Percentiles rank a stretch among this genome's conserved stretches.
Conservation (phyloP, 495 filamentous ascomycete species). For the Melanomma pulvis-pyrius region DNA sequence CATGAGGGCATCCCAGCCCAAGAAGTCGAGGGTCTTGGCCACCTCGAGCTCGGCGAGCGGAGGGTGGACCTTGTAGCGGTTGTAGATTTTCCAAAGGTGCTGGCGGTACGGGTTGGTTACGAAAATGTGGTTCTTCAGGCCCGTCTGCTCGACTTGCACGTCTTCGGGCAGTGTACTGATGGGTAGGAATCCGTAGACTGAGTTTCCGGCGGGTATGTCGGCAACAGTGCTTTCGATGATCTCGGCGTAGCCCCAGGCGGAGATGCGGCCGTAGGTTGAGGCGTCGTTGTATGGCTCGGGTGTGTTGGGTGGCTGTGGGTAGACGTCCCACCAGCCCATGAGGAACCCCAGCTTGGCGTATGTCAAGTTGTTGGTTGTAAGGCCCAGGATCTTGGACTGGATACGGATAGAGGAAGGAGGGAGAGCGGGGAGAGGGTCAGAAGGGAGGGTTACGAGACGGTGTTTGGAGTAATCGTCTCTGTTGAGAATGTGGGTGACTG, state of each 20-base stretch:
- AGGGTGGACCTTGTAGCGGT: constrained; percentile 50
- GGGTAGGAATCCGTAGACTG: constrained; percentile 49
- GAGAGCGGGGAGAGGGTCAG: constrained; percentile 18
- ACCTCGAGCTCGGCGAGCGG: constrained; percentile 18
- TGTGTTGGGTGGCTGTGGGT: constrained; percentile 45
- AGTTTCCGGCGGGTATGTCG: constrained; percentile 36
- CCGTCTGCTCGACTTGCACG: constrained; percentile 35
- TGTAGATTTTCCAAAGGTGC: constrained; percentile 56
- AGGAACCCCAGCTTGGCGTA: constrained; percentile 56
- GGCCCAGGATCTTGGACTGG: constrained; percentile 49
- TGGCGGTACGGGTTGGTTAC: constrained; percentile 52
- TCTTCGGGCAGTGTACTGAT: constrained; percentile 40
- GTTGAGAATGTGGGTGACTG: constrained; percentile 27
- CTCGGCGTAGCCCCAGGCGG: constrained; percentile 59
- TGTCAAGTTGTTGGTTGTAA: constrained; percentile 60
- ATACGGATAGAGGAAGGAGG: constrained; percentile 47
- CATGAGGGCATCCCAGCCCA: constrained; percentile 51
- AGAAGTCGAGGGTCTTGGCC: constrained; percentile 19
- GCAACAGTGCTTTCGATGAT: constrained; percentile 53
- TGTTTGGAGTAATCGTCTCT: constrained; percentile 25
- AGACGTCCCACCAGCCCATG: constrained; percentile 55
- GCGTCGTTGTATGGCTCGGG: constrained; percentile 58
- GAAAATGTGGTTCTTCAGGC: constrained; percentile 45
- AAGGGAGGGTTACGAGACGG: constrained; percentile 23
- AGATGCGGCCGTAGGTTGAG: constrained; percentile 55